Conservation (phyloP, 2,329 filamentous ascomycete species). For the Tolypocladium inflatum region DNA sequence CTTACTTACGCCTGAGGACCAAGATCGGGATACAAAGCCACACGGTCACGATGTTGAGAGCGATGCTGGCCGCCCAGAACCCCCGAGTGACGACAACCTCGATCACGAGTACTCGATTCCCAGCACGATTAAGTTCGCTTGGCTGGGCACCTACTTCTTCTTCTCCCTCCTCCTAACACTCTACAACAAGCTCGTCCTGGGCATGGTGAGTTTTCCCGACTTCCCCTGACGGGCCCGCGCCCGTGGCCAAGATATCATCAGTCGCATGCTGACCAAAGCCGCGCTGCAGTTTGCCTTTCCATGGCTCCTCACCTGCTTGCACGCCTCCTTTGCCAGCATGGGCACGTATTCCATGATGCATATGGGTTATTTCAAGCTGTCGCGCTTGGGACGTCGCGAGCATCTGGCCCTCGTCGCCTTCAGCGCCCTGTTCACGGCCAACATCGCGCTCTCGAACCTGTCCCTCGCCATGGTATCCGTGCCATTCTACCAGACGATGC, state of each 20-base stretch:
- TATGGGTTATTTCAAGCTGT: constrained; percentile 41
- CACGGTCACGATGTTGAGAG: constrained; percentile 22
- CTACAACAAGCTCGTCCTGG: constrained; percentile 50
- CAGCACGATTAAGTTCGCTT: constrained; percentile 36
- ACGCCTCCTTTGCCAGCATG: constrained; percentile 46
- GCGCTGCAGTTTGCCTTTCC: constrained; percentile 43
- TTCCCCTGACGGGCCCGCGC: neutral
- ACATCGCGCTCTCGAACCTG: constrained; percentile 55
- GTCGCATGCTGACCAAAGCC: neutral
- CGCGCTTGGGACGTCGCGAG: constrained; percentile 40
- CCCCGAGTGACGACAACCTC: constrained; percentile 23
- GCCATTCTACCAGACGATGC: constrained; percentile 57
- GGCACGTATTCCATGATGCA: constrained; percentile 45
- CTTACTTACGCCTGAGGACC: constrained; percentile 20
- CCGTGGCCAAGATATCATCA: neutral
- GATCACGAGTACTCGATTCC: constrained; percentile 36
- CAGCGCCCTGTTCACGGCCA: constrained; percentile 52
- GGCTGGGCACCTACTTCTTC: constrained; percentile 43
- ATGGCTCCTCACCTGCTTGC: constrained; percentile 50
- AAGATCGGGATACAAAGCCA: constrained; percentile 18
- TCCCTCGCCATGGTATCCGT: constrained; percentile 53
- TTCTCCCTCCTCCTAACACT: constrained; percentile 39
- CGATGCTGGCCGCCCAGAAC: constrained; percentile 16
- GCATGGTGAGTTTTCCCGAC: constrained; percentile 28
- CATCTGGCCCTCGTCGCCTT: constrained; percentile 47